A percentile compares a stretch with the other conserved stretches of the same genome.
Evolutionary conservation across 352 stramenopile species (phyloP).

Genomic region (Phytophthora aleatoria): DNA sequence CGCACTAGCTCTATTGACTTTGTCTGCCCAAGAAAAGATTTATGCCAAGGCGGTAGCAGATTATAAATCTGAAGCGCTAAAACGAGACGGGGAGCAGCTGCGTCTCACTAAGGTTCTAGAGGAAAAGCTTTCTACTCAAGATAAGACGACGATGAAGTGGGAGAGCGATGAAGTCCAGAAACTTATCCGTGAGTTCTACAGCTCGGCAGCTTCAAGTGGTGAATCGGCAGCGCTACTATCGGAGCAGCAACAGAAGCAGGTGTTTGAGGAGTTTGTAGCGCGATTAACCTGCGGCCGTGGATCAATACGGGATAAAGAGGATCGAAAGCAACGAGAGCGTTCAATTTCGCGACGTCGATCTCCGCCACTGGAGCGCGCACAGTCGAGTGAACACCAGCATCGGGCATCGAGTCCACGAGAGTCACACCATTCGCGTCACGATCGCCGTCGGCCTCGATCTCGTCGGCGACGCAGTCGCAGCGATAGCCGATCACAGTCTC

Average conservation of each 20-base stretch:
- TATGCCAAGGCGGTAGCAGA: constrained; percentile 50
- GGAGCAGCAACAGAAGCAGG: constrained; percentile 26
- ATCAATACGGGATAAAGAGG: background rate
- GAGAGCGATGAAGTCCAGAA: constrained; percentile 28
- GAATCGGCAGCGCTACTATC: constrained; percentile 26
- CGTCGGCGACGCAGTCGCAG: constrained; percentile 27
- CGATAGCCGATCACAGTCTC: constrained; percentile 26
- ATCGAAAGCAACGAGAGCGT: constrained; percentile 10
- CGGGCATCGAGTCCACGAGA: constrained; percentile 17
- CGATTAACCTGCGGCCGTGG: constrained; percentile 3
- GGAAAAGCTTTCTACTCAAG: constrained; percentile 27
- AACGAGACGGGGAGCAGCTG: constrained; percentile 37
- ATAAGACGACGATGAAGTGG: constrained; percentile 20
- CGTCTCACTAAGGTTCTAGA: constrained; percentile 39
- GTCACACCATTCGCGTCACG: constrained; percentile 14
- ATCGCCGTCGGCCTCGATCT: constrained; percentile 25
- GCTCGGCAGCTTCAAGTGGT: constrained; percentile 14
- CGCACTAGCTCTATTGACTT: constrained; percentile 41
- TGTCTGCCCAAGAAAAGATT: constrained; percentile 60
- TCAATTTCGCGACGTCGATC: constrained; percentile 13
- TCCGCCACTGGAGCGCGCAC: constrained; percentile 1
- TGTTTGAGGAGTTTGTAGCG: constrained; percentile 32
- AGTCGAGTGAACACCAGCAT: constrained; percentile 9
- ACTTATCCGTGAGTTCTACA: constrained; percentile 40
- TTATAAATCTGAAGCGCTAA: constrained; percentile 39